Base-by-base conservation (phyloP, 2,329 filamentous ascomycete species). In the Clonostachys rosea region DNA sequence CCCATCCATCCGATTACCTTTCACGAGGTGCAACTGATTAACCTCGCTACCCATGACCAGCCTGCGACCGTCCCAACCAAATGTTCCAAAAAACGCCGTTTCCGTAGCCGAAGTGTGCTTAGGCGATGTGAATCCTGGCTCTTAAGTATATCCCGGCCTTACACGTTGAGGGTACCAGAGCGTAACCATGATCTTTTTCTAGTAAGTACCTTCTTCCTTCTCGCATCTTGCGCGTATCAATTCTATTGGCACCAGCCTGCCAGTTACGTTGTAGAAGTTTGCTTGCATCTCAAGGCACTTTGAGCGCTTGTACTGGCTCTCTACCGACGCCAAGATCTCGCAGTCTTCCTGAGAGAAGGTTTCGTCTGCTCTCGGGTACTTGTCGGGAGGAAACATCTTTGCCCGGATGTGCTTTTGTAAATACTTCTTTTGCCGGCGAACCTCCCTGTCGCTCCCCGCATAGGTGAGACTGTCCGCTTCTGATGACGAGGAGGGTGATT, bases 261-360 rank as follows among this genome's bases (percentile, higher is more conserved):
- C 71, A 0, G 70, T 73, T 41, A 57, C 65, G 48, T 73, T 72
- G 55, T 60, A 67, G 46, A 74, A 72, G 43, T 64, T 66, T 33
- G 69, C 66, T 50, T 74, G 70, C 57, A 73, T 65, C 49, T 71
- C 64, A 1, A 71, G 57, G 66, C 67, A 73, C 20, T 59, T 60
- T 30, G 57, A 57, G 17, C 50, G 55, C 42, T 62, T 59, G 36
- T 62, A 58, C 45, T 60, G 59, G 49, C 59, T 62, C 30, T 67
- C 62, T 3, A 69, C 52, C 7, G 62, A 47, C 3, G 59, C 67
- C 5, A 74, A 60, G 5, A 70, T 55, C 13, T 59, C 54, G 34
- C 63, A 65, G 49, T 70, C 66, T 17, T 52, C 52, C 44, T 56
- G 49, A 43, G 54, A 52, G 34, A 64, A 59, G 51, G 56, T 47